These are phyloP conservation scores for Chenopodium berlandieri DNA, from an alignment of 148 eudicot species.

Conservation along the genomic window DNA sequence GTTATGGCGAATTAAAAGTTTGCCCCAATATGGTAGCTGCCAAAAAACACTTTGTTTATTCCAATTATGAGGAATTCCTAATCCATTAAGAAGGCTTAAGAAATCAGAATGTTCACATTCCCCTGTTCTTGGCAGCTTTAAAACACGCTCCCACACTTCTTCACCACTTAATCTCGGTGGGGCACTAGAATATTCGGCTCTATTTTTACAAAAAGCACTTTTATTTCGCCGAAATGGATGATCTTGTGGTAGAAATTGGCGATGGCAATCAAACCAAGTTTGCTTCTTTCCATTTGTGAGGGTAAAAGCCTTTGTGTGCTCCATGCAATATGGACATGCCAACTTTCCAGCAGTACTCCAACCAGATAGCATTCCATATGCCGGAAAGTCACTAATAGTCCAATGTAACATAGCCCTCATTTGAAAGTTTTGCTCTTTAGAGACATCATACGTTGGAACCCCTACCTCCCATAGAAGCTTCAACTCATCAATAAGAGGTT, in stretches of 20 bases:
- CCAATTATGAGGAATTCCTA: not conserved
- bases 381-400: not conserved
- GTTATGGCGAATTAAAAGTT: not conserved
- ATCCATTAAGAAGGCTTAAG: no score
- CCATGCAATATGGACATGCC: not conserved
- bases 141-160: not conserved
- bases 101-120: no score
- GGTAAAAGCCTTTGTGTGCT: not conserved
- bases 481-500: not conserved
- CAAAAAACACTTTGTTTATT: constrained; percentile 16
- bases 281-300: not conserved
- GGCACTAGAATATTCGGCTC: not conserved
- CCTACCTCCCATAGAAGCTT: not conserved
- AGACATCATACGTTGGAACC: not conserved
- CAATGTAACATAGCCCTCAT: not conserved
- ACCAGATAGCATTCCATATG: not conserved
- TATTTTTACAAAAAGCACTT: not conserved
- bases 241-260: not conserved
- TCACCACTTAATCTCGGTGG: not conserved
- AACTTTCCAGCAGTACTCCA: not conserved
- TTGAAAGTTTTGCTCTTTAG: not conserved
- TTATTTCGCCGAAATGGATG: not conserved
- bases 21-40: constrained; percentile 8
- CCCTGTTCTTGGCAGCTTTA: not conserved
- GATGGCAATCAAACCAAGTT: not conserved